These are phyloP conservation scores for Hemisphaericaspora xylofermentans DNA, from an alignment of 1,139 yeast genomes.

Conservation along the genomic window DNA sequence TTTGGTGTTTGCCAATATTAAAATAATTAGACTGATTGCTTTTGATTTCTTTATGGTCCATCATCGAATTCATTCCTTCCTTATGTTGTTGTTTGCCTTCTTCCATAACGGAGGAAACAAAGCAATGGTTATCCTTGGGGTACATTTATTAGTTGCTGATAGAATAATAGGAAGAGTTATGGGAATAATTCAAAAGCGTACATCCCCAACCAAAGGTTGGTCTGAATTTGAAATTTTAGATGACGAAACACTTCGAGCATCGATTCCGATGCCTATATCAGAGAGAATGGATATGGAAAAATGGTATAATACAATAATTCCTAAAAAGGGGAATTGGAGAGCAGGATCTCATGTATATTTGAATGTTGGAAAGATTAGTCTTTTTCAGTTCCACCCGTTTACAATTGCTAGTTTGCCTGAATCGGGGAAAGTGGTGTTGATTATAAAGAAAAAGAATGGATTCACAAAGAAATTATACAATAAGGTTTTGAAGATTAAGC, in stretches of 20 bases:
- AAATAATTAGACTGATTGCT: constrained; percentile 37
- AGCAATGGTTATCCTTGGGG: constrained; percentile 40
- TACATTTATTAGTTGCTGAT: constrained; percentile 48
- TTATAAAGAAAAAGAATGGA: constrained; percentile 42
- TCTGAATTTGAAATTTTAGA: constrained; percentile 43
- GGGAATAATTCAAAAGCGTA: constrained; percentile 30
- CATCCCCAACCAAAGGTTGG: constrained; percentile 40
- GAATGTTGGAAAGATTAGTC: constrained; percentile 37
- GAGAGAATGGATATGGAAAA: constrained; percentile 17
- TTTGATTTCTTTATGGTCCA: constrained; percentile 46
- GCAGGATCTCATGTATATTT: constrained; percentile 49
- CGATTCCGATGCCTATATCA: constrained; percentile 31
- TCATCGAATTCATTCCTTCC: constrained; percentile 42
- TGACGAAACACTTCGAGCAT: constrained; percentile 40
- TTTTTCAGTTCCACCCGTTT: constrained; percentile 48
- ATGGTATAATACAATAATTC: constrained; percentile 35
- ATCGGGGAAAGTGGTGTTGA: constrained; percentile 37
- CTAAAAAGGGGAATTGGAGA: constrained; percentile 43
- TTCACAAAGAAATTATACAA: constrained; percentile 41
- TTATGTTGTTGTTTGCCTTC: constrained; percentile 44
- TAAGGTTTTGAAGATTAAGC: constrained; percentile 13
- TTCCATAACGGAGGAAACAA: constrained; percentile 41
- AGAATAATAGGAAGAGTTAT: constrained; percentile 34
- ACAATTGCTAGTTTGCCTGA: constrained; percentile 42
- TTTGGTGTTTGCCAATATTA: constrained; percentile 38